Conservation (phyloP, 2,329 filamentous ascomycete genomes). For the Mycocentrospora acerina region DNA sequence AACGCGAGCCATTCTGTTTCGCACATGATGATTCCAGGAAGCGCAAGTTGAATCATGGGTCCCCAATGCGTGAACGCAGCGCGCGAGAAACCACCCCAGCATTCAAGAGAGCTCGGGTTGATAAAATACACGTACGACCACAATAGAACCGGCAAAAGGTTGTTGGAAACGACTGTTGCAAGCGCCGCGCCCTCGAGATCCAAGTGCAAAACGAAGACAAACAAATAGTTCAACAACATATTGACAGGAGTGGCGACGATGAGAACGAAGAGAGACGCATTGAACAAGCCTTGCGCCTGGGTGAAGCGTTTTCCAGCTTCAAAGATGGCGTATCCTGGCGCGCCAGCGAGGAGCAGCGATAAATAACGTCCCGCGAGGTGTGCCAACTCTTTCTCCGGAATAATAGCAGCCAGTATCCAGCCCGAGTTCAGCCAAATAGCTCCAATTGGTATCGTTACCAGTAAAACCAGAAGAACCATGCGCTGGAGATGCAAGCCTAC, state of each 20-base stretch:
- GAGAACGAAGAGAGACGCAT: slow-evolving; percentile 51
- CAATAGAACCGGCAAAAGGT: slow-evolving; percentile 52
- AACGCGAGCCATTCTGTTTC: slow-evolving; percentile 60
- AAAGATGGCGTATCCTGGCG: slow-evolving; percentile 57
- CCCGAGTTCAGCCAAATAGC: slow-evolving; percentile 53
- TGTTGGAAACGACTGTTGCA: slow-evolving; percentile 52
- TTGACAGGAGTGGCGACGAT: slow-evolving; percentile 53
- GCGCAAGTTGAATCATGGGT: slow-evolving; percentile 82
- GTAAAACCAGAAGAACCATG: slow-evolving; percentile 54
- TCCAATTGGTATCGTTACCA: slow-evolving; percentile 52
- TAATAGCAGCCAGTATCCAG: slow-evolving; percentile 48
- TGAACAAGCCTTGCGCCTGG: slow-evolving; percentile 58
- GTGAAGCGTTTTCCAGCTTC: slow-evolving; percentile 58
- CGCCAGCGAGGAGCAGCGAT: slow-evolving; percentile 50
- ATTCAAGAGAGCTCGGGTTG: slow-evolving; percentile 43
- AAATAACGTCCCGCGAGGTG: slow-evolving; percentile 54
- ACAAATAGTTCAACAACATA: slow-evolving; percentile 52
- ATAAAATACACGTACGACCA: slow-evolving; percentile 50
- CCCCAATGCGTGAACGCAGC: slow-evolving; percentile 73
- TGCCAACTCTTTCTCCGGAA: slow-evolving; percentile 52
- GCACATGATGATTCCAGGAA: slow-evolving; percentile 91
- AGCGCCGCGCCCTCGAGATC: slow-evolving; percentile 56
- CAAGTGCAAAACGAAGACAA: slow-evolving; percentile 46
- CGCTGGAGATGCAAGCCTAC: slow-evolving; percentile 57
- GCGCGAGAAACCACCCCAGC: slow-evolving; percentile 73